Evolutionary conservation across 2,329 filamentous ascomycete species (phyloP), one percentile per base, ranked within the genome.

Genomic region (Trichocomaceae sp.): DNA sequence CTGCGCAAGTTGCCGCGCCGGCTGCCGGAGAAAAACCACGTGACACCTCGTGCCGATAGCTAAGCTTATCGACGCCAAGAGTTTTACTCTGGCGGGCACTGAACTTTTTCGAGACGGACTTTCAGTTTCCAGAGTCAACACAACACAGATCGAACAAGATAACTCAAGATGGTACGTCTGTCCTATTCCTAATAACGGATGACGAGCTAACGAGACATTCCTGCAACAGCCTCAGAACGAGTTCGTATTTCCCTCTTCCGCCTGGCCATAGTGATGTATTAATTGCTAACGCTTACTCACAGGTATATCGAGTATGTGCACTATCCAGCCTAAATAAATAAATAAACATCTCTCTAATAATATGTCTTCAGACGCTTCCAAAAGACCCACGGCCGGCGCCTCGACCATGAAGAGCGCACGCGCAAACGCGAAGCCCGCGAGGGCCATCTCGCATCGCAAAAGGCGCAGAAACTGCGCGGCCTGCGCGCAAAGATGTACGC

Each of bases 401-500:
- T 88, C 62, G 90, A 95, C 71, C 83, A 92, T 72, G 91, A 96
- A 67, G 93, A 99, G 77, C 86, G 91, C 62, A 77, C 79, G 57
- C 88, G 93, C 66, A 99, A 99, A 81, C 84, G 85, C 64, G 78
- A 83, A 59, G 93, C 93, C 58, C 86, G 93, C 76, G 89, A 95
- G 77, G 86, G 84, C 57, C 92, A 99, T 80, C 85, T 91, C 75
- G 83, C 83, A 55, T 93, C 88, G 50, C 82, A 93, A 69, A 86
- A 96, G 76, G 90, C 93, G 22, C 92, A 97, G 79, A 96, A 93
- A 73, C 81, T 96, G 67, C 86, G 88, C 59, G 93, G 93, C 61
- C 83, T 97, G 64, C 82, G 90, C 59, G 93, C 93, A 63, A 99
- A 99, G 80, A 79, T 95, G 66, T 86, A 93, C 77, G 87, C 92